These are phyloP conservation scores for Pilobolus umbonatus DNA, from an alignment of 192 early-diverging fungal genomes.

Conservation along the genomic window DNA sequence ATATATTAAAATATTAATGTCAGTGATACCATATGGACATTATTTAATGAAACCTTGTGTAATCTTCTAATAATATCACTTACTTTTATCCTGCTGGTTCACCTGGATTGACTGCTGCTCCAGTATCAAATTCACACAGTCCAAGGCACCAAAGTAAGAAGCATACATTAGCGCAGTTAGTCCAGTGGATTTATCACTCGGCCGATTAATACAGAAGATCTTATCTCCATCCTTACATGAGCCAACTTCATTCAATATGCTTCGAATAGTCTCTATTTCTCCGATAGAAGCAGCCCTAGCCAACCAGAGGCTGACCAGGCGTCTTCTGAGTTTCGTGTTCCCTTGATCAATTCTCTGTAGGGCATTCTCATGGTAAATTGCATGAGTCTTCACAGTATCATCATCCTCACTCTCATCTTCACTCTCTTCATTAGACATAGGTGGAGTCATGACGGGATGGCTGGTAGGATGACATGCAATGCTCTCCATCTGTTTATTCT, in stretches of 20 bases:
- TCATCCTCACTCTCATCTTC: not conserved
- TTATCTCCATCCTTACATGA: too few relatives aligned
- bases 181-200: slow-evolving; percentile 78
- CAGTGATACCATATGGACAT: too few relatives aligned
- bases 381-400: not conserved
- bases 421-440: too few relatives aligned
- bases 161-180: slow-evolving; percentile 83
- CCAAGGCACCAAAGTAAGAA: slow-evolving; percentile 74
- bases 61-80: too few relatives aligned
- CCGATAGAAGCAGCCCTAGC: slow-evolving; percentile 71
- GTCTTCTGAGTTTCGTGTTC: slow-evolving; percentile 41
- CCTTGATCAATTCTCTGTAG: not conserved
- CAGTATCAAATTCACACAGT: slow-evolving; percentile 67
- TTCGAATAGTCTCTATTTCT: slow-evolving; percentile 54
- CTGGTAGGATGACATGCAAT: not conserved
- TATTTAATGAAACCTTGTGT: too few relatives aligned
- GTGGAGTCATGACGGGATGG: too few relatives aligned
- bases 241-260: slow-evolving; percentile 51
- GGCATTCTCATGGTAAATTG: slow-evolving; percentile 7
- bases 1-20: slow-evolving; percentile 1
- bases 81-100: slow-evolving; percentile 60
- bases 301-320: slow-evolving; percentile 50
- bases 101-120: slow-evolving; percentile 62
- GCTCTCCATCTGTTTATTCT: too few relatives aligned
- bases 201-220: slow-evolving; percentile 52